Conservation (phyloP, 257 asterid genomes). For the Penstemon barbatus region DNA sequence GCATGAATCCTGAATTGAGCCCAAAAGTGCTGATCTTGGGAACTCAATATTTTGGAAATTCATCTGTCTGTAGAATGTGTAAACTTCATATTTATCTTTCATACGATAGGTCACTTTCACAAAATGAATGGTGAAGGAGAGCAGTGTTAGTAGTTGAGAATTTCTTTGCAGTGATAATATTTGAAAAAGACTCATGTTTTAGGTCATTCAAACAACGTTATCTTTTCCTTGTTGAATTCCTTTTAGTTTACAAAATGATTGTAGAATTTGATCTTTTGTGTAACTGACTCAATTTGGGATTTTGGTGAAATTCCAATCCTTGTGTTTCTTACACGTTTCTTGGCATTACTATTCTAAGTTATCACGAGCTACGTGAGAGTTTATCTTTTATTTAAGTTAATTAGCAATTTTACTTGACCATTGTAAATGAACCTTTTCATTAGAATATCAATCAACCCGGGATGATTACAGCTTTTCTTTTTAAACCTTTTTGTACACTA, state of each 20-base stretch:
- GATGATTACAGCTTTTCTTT: not conserved
- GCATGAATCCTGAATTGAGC: slow-evolving; percentile 21
- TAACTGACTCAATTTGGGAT: too few relatives aligned
- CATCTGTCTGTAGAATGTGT: slow-evolving; percentile 24
- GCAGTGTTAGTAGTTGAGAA: slow-evolving; percentile 12
- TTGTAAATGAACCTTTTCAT: not conserved
- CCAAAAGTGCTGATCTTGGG: not conserved
- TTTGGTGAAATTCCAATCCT: too few relatives aligned
- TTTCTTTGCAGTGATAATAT: slow-evolving; percentile 14
- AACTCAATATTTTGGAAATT: not conserved
- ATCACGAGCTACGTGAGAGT: too few relatives aligned
- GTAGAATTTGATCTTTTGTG: not conserved
- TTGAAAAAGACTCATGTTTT: slow-evolving; percentile 5
- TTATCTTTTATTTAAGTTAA: too few relatives aligned
- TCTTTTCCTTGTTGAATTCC: not conserved
- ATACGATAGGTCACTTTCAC: not conserved
- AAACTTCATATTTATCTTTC: not conserved
- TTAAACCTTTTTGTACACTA: too few relatives aligned
- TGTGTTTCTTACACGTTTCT: too few relatives aligned
- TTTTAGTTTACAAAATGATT: not conserved
- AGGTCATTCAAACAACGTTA: not conserved
- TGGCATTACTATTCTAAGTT: too few relatives aligned
- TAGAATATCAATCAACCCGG: not conserved
- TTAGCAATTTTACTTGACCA: too few relatives aligned
- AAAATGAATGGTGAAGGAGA: slow-evolving; percentile 13